These are phyloP conservation scores for Tolypocladium tundrense DNA, from an alignment of 2,329 filamentous ascomycete species.

Conservation along the genomic window DNA sequence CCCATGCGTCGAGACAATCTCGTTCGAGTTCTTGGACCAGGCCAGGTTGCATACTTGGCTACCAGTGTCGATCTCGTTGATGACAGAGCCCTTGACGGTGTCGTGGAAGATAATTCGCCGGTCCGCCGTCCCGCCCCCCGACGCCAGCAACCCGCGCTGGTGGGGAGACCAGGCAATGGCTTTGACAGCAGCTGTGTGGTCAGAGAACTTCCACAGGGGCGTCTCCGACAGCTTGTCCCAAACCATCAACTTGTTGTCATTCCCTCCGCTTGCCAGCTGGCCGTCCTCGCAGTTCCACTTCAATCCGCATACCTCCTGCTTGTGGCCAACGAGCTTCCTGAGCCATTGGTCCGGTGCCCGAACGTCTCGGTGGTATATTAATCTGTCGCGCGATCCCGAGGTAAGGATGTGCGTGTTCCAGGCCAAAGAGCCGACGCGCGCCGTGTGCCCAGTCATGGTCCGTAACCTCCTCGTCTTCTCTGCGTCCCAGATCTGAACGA, in stretches of 20 bases:
- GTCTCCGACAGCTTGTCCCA: constrained; percentile 96
- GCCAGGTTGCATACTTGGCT: constrained; percentile 98
- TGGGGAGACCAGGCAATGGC: constrained; percentile 97
- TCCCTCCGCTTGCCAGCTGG: constrained; percentile 88
- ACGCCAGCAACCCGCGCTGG: constrained; percentile 86
- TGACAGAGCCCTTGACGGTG: constrained; percentile 67
- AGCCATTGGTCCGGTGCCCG: constrained; percentile 86
- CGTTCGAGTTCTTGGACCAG: constrained; percentile 96
- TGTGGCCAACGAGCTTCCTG: constrained; percentile 80
- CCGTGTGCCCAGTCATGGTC: constrained; percentile 95
- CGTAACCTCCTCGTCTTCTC: constrained; percentile 74
- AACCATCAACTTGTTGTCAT: constrained; percentile 98
- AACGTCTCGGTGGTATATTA: constrained; percentile 94
- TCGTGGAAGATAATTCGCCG: constrained; percentile 98
- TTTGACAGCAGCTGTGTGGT: constrained; percentile 93
- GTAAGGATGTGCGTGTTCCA: constrained; percentile 98
- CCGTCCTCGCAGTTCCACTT: constrained; percentile 97
- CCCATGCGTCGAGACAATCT: constrained; percentile 93
- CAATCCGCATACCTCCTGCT: constrained; percentile 93
- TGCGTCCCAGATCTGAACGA: constrained; percentile 97
- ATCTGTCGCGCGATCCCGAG: constrained; percentile 84
- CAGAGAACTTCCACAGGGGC: constrained; percentile 85
- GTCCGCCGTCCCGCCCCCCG: constrained; percentile 90
- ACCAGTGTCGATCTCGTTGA: constrained; percentile 89
- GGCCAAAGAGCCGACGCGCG: constrained; percentile 82